These are phyloP conservation scores for Cladophialophora yegresii DNA, from an alignment of 2,329 filamentous ascomycete genomes.

Conservation along the genomic window DNA sequence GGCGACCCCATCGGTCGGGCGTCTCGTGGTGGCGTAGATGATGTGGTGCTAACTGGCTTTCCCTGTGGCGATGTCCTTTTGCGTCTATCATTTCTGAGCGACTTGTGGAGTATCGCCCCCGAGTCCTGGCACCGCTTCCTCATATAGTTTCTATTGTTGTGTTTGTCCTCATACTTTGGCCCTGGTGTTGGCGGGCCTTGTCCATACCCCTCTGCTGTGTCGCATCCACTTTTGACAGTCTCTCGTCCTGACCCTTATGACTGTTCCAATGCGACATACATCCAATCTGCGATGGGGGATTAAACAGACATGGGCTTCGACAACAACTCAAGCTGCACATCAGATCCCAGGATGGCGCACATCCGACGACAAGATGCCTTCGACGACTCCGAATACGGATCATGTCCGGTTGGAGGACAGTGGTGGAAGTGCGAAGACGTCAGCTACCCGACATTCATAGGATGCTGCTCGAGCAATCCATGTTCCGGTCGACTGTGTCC, in stretches of 20 bases:
- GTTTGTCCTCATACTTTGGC: not conserved
- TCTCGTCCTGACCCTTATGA: not conserved
- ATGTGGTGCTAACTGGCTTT: not conserved
- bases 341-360: conserved; percentile 17
- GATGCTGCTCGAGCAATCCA: conserved; percentile 38
- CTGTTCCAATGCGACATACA: not conserved
- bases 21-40: not conserved
- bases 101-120: not conserved
- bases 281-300: not conserved
- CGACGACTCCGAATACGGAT: conserved; percentile 22
- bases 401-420: conserved; percentile 36
- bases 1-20: conserved; percentile 5
- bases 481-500: conserved; percentile 30
- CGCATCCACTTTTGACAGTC: not conserved
- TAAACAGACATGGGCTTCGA: conserved; percentile 2
- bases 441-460: conserved; percentile 35
- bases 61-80: not conserved
- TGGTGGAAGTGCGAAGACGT: conserved; percentile 35
- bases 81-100: not conserved
- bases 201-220: not conserved
- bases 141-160: conserved; percentile 8
- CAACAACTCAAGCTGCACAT: conserved; percentile 7
- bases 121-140: not conserved
- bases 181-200: not conserved
- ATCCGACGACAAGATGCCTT: conserved; percentile 19